These are phyloP conservation scores for Pinus taeda DNA, from an alignment of 75 land plant species.

Conservation along the genomic window DNA sequence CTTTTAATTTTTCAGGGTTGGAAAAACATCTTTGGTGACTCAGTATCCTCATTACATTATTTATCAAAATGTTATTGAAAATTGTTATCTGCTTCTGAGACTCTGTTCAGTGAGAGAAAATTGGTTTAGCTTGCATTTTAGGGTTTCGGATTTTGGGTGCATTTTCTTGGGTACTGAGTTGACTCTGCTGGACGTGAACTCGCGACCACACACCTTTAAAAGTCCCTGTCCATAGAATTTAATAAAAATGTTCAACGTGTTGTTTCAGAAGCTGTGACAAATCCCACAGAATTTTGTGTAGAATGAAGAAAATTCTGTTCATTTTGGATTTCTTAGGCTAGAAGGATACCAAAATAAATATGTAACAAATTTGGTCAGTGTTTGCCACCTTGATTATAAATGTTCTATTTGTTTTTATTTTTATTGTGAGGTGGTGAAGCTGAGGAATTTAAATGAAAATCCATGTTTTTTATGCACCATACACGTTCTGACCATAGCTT, in stretches of 20 bases:
- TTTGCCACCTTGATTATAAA: too few species aligned
- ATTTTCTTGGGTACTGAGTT: too few species aligned
- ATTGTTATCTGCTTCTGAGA: background rate
- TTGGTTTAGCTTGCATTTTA: background rate
- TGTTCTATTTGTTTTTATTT: too few species aligned
- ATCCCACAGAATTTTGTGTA: background rate
- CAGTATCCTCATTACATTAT: conserved; percentile 7
- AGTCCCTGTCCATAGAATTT: background rate
- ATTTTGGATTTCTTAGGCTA: background rate
- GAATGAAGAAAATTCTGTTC: background rate
- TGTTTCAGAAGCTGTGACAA: background rate
- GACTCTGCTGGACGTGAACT: background rate
- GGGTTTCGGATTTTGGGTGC: background rate
- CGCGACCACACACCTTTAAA: background rate
- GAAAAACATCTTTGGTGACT: conserved; percentile 8
- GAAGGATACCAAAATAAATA: background rate
- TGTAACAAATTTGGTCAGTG: background rate
- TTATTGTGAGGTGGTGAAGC: too few species aligned
- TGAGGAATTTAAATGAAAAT: too few species aligned
- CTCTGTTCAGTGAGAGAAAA: background rate
- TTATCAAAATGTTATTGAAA: background rate
- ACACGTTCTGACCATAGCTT: too few species aligned
- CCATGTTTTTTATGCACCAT: too few species aligned
- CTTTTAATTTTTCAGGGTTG: background rate
- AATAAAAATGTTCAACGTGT: background rate